phyloP scores from a whole-genome alignment of 352 stramenopile species.

The Globisporangium abappressorium region DNA sequence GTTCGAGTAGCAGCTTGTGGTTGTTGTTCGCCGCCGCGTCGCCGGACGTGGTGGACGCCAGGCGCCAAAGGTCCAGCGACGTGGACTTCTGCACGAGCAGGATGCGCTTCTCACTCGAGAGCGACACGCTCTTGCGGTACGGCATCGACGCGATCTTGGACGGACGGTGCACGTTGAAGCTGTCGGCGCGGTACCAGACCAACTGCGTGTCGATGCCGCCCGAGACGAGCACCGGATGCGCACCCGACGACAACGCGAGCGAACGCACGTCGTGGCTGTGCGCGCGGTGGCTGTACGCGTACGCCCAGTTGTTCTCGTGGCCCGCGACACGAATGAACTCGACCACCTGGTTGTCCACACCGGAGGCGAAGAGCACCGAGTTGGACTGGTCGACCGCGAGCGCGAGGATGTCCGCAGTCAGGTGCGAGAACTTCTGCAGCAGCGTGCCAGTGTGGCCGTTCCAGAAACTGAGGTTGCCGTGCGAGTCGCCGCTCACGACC shows the following conservation, averaged over 20 bases:
- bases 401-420: constrained; percentile 89
- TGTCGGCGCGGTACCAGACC: constrained; percentile 84
- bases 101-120: constrained; percentile 64
- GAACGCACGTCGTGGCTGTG: constrained; percentile 91
- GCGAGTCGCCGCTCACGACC: constrained; percentile 91
- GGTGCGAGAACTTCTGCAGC: constrained; percentile 90
- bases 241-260: constrained; percentile 63
- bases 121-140: constrained; percentile 61
- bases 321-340: constrained; percentile 59
- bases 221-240: constrained; percentile 79
- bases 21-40: constrained; percentile 25
- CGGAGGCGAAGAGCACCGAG: constrained; percentile 89
- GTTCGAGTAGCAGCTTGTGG: constrained; percentile 73
- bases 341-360: constrained; percentile 92
- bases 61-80: constrained; percentile 69
- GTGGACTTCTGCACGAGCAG: constrained; percentile 73
- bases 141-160: constrained; percentile 89
- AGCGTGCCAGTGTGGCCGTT: constrained; percentile 90
- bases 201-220: constrained; percentile 94
- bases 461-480: constrained; percentile 93
- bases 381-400: constrained; percentile 83
- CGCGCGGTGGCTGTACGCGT: constrained; percentile 85
- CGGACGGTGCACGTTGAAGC: constrained; percentile 83
- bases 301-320: constrained; percentile 58
- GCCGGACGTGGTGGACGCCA: constrained; percentile 30